Base-by-base conservation (phyloP, 371 early-diverging fungal genomes). In the Fennellomyces sp. region DNA sequence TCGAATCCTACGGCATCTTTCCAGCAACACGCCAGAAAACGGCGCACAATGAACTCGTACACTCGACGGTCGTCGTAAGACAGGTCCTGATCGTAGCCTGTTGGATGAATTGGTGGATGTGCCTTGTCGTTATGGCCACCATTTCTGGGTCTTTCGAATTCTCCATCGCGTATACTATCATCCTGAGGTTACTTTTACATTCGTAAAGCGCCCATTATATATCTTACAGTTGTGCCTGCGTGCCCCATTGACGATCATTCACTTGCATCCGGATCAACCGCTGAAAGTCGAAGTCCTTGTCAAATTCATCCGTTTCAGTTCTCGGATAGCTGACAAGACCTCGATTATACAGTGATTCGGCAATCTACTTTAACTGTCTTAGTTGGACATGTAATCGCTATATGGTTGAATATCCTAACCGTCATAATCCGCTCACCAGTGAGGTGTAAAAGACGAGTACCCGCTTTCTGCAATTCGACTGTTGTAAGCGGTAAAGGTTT, bases 101-200 rank as follows among this genome's bases (percentile, higher is more conserved):
- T 90, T 1, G 99, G 99, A 73, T 99, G 99, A 64, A 99, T 99
- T 1, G 99, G 99, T 7, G 98, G 98, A 89, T 99, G 99, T 0
- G 99, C 99, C 68, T 96, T 90, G 76, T 99, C 99, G 66, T 98
- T 94, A 65, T 96, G 88, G 39, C 84, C 87, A 2, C 99, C 99
- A 29, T 75, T 83, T 56, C 98, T 81, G 1, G 99, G 99, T 50
- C 66, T 56, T 60, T 78, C 66, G 69, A 96, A 96, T 27, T 86
- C 87, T 5, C 92, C 94, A 57, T 89, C 81, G 1, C 80, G 61
- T 25, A 97, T 72, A 6, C 91, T 86, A 47, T 27, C 31, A 61
- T 31, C 12, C 21, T 1, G 3, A 38, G 35, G 2, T 55, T 5
- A 7, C 38, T 31, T 33, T 31, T 52, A 21, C 5, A 19, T 41